These are phyloP conservation scores for Glycine tomentella DNA, from an alignment of 306 rosid genomes.

Conservation along the genomic window DNA sequence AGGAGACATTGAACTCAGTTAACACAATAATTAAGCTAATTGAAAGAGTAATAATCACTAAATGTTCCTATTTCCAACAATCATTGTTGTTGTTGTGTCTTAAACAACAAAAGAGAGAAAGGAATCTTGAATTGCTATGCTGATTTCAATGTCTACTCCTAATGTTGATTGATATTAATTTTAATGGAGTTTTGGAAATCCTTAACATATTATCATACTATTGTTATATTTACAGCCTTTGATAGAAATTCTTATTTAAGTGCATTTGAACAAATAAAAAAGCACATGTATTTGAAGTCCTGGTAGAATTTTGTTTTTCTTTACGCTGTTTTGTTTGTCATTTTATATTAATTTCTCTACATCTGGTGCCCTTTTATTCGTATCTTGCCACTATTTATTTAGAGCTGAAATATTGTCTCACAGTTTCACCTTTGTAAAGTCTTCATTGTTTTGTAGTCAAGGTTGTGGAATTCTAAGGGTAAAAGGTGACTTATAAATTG, in stretches of 20 bases:
- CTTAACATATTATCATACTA: background rate
- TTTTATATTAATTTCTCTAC: constrained; percentile 8
- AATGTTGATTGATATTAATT: background rate
- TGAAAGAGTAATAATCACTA: no score
- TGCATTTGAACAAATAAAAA: background rate
- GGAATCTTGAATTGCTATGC: constrained; percentile 5
- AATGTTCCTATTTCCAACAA: no score
- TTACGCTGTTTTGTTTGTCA: background rate
- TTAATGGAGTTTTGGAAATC: background rate
- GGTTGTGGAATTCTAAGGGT: background rate
- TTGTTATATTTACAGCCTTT: background rate
- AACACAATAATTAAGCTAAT: no score
- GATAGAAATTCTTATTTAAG: background rate
- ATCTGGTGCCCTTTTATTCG: background rate
- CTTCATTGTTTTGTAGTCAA: background rate
- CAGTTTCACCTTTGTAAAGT: background rate
- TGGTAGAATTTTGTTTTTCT: background rate
- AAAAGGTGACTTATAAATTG: background rate
- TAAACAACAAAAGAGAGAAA: background rate
- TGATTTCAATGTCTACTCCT: background rate
- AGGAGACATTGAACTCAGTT: no score
- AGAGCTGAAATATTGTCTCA: background rate
- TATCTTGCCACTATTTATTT: background rate
- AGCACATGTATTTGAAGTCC: background rate
- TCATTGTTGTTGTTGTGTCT: background rate